These are phyloP conservation scores for Polychaeton citri DNA, from an alignment of 2,329 filamentous ascomycete species.

Conservation along the genomic window DNA sequence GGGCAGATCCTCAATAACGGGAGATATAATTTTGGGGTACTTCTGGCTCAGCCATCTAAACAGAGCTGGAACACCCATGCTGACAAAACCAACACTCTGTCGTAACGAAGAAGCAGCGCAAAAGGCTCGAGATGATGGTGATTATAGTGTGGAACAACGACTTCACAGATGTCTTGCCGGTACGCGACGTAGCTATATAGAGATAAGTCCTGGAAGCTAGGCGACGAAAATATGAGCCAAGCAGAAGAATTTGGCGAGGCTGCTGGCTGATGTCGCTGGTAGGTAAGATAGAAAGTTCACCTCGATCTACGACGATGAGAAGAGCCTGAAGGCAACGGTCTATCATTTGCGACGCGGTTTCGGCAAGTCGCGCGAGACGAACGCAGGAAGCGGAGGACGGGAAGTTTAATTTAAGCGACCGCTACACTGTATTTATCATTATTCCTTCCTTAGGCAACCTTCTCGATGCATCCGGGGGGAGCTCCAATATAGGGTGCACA, in stretches of 20 bases:
- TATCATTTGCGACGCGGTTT: too few species aligned
- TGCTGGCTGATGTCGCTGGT: conserved; percentile 7
- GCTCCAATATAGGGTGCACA: too few species aligned
- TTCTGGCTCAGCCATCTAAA: conserved; percentile 96
- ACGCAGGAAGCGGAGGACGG: too few species aligned
- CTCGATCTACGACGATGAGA: too few species aligned
- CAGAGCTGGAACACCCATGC: conserved; percentile 86
- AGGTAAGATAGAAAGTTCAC: neutral
- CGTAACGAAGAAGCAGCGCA: neutral
- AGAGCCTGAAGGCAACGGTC: too few species aligned
- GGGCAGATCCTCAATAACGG: conserved; percentile 76
- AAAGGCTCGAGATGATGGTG: neutral
- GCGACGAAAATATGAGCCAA: conserved; percentile 2
- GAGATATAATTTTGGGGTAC: conserved; percentile 92
- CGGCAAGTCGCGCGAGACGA: too few species aligned
- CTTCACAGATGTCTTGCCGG: neutral
- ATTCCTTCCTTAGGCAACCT: too few species aligned
- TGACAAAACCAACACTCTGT: conserved; percentile 10
- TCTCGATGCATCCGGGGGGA: too few species aligned
- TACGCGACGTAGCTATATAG: neutral
- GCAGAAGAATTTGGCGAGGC: conserved; percentile 7
- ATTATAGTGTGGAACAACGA: neutral
- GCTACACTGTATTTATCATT: too few species aligned
- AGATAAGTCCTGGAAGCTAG: too few species aligned
- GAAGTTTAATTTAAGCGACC: too few species aligned